Conservation (phyloP, 164 flowering plant genomes). For the Annona squamosa region DNA sequence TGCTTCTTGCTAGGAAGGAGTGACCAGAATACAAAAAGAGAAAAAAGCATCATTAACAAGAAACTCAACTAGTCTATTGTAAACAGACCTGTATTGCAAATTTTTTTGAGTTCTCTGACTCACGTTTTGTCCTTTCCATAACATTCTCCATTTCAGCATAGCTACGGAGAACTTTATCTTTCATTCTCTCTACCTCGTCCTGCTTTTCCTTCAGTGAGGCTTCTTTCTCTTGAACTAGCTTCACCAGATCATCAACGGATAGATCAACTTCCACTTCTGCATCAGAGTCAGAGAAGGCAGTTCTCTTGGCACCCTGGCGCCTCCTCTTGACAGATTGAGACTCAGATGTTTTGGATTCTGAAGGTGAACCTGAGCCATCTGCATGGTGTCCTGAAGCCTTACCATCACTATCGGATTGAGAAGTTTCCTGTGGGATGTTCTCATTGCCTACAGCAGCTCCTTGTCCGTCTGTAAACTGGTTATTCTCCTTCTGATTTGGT, state of each 20-base stretch:
- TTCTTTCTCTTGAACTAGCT: slow-evolving; percentile 74
- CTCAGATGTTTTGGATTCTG: slow-evolving; percentile 20
- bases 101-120: slow-evolving; percentile 77
- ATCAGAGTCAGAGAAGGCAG: slow-evolving; percentile 71
- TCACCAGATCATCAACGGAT: slow-evolving; percentile 60
- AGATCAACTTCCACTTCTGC: slow-evolving; percentile 65
- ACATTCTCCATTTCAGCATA: slow-evolving; percentile 89
- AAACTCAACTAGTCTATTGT: background rate
- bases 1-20: no score
- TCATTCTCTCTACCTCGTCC: slow-evolving; percentile 51
- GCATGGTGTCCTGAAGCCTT: slow-evolving; percentile 19
- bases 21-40: background rate
- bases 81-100: slow-evolving; percentile 76
- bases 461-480: slow-evolving; percentile 25
- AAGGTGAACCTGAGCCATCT: slow-evolving; percentile 38
- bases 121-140: slow-evolving; percentile 73
- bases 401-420: slow-evolving; percentile 9
- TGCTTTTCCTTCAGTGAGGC: slow-evolving; percentile 47
- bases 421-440: background rate
- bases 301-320: slow-evolving; percentile 36
- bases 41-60: background rate
- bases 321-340: slow-evolving; percentile 23
- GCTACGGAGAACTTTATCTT: slow-evolving; percentile 69
- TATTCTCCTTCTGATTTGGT: slow-evolving; percentile 36
- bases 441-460: slow-evolving; percentile 5